Base-by-base conservation (phyloP, 2,329 filamentous ascomycete species). In the Dothideomycetes sp. region DNA sequence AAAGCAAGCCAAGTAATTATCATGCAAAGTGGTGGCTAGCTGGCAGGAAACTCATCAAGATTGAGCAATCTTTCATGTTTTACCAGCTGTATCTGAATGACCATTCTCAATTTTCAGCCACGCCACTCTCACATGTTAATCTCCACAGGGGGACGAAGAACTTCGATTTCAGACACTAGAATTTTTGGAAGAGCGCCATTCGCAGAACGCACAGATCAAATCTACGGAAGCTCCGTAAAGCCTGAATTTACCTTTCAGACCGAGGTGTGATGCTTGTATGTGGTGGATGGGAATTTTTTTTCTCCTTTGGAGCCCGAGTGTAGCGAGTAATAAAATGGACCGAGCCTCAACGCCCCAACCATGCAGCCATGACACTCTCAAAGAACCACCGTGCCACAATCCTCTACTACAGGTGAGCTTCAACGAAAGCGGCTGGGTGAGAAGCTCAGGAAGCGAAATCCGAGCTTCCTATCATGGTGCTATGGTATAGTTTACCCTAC, bases 61-160 rank as follows among this genome's bases (percentile, higher is more conserved):
- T n/a, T n/a, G n/a, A n/a, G n/a, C n/a, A n/a, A n/a, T n/a, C n/a
- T n/a, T n/a, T n/a, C n/a, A n/a, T n/a, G n/a, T n/a, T n/a, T n/a
- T n/a, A n/a, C n/a, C n/a, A n/a, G n/a, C n/a, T n/a, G n/a, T n/a
- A n/a, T n/a, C n/a, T n/a, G n/a, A n/a, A n/a, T n/a, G n/a, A n/a
- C n/a, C n/a, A n/a, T n/a, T n/a, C n/a, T n/a, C n/a, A 39, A 15
- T 28, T 28, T 18, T 32, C 36, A 39, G 28, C 36, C 29, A 25
- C 28, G 28, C 28, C 28, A 33, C 23, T 20, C 16, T 2, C 36
- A 19, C 17, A 9, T 12, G 25, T 18, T 11, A 39, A 39, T 39
- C 16, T 39, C 36, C 36, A 31, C 28, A 17, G 28, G n/a, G n/a
- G n/a, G 36, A 39, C 29, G 20, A 25, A n/a, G 17, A 29, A 27